Evolutionary conservation across 768 basidiomycete species (phyloP).

Genomic region (Tricholoma bakamatsutake): DNA sequence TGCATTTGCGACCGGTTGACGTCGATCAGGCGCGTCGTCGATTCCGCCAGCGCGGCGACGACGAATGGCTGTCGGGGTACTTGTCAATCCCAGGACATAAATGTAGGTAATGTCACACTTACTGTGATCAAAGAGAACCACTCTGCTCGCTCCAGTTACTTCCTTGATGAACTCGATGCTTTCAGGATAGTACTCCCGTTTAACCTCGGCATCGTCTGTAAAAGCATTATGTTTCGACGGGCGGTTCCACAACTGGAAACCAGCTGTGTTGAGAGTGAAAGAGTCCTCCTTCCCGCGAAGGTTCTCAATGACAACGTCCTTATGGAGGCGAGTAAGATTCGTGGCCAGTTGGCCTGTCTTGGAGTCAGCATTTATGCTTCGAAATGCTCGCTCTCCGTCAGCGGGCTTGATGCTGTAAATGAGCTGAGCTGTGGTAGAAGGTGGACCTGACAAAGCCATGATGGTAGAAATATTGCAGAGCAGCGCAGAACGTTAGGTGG

Average conservation of each 20-base stretch:
- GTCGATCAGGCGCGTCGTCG: conserved; percentile 30
- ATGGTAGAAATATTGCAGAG: too few species aligned
- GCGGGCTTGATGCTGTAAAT: conserved; percentile 31
- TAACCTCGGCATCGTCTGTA: conserved; percentile 38
- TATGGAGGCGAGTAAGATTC: conserved; percentile 15
- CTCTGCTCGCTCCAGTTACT: conserved; percentile 31
- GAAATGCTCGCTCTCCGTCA: conserved; percentile 36
- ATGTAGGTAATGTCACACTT: conserved; percentile 14
- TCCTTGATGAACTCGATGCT: conserved; percentile 34
- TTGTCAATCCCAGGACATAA: neutral
- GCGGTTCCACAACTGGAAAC: conserved; percentile 34
- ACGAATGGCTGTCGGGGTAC: conserved; percentile 33
- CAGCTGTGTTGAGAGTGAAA: conserved; percentile 40
- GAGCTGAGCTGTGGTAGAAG: conserved; percentile 26
- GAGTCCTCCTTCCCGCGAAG: conserved; percentile 43
- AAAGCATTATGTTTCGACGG: conserved; percentile 40
- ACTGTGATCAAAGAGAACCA: conserved; percentile 64
- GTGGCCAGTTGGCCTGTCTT: conserved; percentile 24
- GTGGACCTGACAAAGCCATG: neutral
- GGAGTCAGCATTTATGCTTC: conserved; percentile 28
- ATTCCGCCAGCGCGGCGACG: conserved; percentile 32
- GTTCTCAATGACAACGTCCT: conserved; percentile 42
- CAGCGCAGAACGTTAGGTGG: too few species aligned
- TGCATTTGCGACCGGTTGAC: conserved; percentile 39
- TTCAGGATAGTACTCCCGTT: conserved; percentile 52